Conservation (phyloP, 352 stramenopile genomes). For the Globisporangium perplexum region DNA sequence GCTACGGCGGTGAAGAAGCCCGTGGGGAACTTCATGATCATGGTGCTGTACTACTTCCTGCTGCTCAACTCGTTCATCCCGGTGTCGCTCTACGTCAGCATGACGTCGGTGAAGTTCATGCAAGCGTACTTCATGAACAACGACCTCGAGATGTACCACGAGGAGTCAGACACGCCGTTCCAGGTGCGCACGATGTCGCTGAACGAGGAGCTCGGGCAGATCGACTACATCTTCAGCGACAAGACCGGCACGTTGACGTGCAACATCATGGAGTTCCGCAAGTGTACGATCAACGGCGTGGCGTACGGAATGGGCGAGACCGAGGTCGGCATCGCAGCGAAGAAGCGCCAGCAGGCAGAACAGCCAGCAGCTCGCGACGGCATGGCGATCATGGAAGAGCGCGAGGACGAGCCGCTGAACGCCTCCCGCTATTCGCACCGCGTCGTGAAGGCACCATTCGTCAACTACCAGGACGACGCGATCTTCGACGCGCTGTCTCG, state of each 20-base stretch:
- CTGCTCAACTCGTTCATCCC: conserved; percentile 94
- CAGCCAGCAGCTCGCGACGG: conserved; percentile 2
- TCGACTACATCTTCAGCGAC: conserved; percentile 92
- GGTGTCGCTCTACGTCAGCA: conserved; percentile 93
- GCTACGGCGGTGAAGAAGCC: conserved; percentile 47
- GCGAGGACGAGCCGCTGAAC: conserved; percentile 28
- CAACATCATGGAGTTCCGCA: conserved; percentile 97
- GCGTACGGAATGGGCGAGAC: conserved; percentile 90
- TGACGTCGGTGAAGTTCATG: conserved; percentile 92
- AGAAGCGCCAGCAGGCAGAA: conserved; percentile 55
- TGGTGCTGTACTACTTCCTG: conserved; percentile 92
- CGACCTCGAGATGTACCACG: conserved; percentile 92
- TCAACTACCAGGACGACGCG: conserved; percentile 84
- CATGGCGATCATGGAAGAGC: conserved; percentile 21
- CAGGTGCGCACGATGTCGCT: conserved; percentile 90
- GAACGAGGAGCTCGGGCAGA: conserved; percentile 92
- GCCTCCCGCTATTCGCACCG: conserved; percentile 31
- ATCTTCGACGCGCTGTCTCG: conserved; percentile 56
- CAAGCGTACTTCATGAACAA: conserved; percentile 91
- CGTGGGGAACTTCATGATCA: conserved; percentile 82
- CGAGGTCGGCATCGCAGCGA: conserved; percentile 73
- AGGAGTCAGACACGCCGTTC: conserved; percentile 90
- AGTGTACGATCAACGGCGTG: conserved; percentile 93
- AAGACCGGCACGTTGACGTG: conserved; percentile 95
- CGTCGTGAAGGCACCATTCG: conserved; percentile 66